Evolutionary conservation across 2,329 filamentous ascomycete species (phyloP), one percentile per base, ranked within the genome.

Genomic region (Beauveria australis): DNA sequence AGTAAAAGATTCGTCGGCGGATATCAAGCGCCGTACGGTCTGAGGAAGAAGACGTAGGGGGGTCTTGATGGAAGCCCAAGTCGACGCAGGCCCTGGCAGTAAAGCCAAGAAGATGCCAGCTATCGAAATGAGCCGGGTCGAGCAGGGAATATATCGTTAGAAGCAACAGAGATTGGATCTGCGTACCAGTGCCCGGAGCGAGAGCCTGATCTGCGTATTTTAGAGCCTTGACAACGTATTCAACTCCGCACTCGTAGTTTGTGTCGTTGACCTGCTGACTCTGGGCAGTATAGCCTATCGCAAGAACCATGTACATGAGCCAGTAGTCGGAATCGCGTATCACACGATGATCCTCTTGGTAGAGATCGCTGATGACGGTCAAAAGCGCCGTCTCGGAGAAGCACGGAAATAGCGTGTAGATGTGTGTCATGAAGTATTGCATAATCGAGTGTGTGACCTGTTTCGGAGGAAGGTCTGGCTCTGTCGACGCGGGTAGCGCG

Each of bases 71-170:
- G 61, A 95, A 86, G 8, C 94, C 94, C 33, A 97, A 77, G 74
- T 99, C 94, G 24, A 97, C 83, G 69, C 93, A 86, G 6, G 92
- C 90, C 61, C 93, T 85, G 46, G 90, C 90, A 7, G 93, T 92
- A 71, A 94, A 92, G 7, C 93, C 94, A 60, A 97, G 89, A 63
- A 97, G 75, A 65, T 94, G 92, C 92, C 94, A 97, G 67, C 89
- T 91, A 69, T 96, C 92, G 69, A 96, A 97, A 70, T 95, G 91
- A 47, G 87, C 84, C 2, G 93, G 92, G 67, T 97, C 92, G 54
- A 96, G 79, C 78, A 94, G 89, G 3, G 93, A 88, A 72, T 96
- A 97, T 67, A 96, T 86, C 0, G 91, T 92, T 57, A 97, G 82
- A 2, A 97, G 79, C 2, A 97, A 75, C 24, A 97, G 79, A 0